Percentiles rank a stretch among this genome's conserved stretches.
phyloP scores from a whole-genome alignment of 306 rosid species.

The Cicer yamashitae region DNA sequence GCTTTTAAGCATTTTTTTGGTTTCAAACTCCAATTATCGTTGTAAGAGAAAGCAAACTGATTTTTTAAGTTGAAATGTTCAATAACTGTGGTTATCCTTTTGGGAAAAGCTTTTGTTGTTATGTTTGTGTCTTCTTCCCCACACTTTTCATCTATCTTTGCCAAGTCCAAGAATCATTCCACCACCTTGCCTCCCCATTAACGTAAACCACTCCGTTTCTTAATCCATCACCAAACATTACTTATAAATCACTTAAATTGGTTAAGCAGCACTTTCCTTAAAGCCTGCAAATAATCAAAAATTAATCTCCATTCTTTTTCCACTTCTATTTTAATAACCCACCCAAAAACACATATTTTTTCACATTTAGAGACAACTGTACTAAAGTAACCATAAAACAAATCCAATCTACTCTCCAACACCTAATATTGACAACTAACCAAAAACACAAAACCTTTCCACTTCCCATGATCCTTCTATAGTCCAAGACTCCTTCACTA shows the following conservation, averaged over 20 bases:
- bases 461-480: neutral
- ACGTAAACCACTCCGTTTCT: neutral
- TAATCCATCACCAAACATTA: neutral
- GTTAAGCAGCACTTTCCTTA: neutral
- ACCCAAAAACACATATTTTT: neutral
- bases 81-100: neutral
- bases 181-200: neutral
- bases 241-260: neutral
- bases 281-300: neutral
- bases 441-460: neutral
- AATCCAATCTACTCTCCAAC: constrained; percentile 30
- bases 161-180: neutral
- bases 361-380: neutral
- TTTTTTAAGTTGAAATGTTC: neutral
- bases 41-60: neutral
- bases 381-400: constrained; percentile 1
- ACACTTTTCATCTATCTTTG: neutral
- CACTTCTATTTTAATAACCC: neutral
- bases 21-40: constrained; percentile 4
- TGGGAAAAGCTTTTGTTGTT: neutral
- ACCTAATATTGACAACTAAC: constrained; percentile 8
- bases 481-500: constrained; percentile 8
- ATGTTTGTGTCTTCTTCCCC: neutral
- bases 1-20: neutral
- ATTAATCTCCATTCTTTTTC: neutral